Evolutionary conservation across 2,329 filamentous ascomycete genomes (phyloP), one percentile per base, ranked within the genome.

Genomic region (Hypoxylon sp.): DNA sequence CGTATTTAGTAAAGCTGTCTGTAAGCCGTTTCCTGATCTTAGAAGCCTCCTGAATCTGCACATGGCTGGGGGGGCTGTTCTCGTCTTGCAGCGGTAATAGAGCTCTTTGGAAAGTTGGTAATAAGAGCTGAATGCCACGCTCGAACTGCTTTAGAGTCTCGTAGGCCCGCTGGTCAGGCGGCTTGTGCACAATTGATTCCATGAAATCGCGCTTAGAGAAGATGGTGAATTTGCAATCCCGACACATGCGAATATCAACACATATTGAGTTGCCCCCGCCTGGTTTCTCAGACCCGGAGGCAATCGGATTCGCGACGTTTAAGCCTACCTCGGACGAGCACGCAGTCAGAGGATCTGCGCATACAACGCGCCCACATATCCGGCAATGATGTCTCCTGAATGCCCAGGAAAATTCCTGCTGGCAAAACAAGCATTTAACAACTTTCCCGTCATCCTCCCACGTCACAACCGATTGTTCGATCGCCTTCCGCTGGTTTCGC

Each of bases 341-440:
- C 2, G 81, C 89, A 0, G 96, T 99, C 63, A 88, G 87, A 0
- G 88, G 88, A 79, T 99, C 96, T 11, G 93, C 93, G 77, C 96
- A 99, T 0, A 99, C 93, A 0, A 99, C 94, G 47, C 92, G 89
- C 2, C 96, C 96, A 75, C 96, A 99, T 80, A 97, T 91, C 60
- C 96, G 89, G 80, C 96, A 99, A 80, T 99, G 96, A 79, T 98
- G 96, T 72, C 96, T 86, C 74, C 96, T 89, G 76, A 98, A 97
- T 1, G 93, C 92, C 87, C 97, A 98, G 13, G 91, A 92, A 79
- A 99, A 99, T 62, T 97, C 93, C 75, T 99, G 96, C 76, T 97
- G 93, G 75, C 96, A 99, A 76, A 97, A 97, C 0, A 96, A 96
- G 77, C 96, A 99, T 70, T 90, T 90, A 1, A 85, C 69, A 5